These are phyloP conservation scores for Zea luxurians DNA, from an alignment of 176 grass and related monocot genomes.

Conservation along the genomic window DNA sequence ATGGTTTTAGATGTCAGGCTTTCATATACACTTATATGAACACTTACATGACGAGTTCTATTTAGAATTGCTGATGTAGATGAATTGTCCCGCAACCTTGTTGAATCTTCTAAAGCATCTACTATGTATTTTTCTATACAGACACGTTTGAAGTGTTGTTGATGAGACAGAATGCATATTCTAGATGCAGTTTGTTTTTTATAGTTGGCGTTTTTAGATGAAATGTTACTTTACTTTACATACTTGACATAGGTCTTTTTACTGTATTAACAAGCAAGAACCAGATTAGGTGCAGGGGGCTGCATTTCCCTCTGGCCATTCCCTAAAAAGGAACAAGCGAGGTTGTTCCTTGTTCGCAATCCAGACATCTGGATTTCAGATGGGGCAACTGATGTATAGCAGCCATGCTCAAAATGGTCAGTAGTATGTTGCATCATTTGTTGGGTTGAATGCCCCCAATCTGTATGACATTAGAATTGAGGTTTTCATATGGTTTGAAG, in stretches of 20 bases:
- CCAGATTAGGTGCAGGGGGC: neutral
- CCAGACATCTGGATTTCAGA: neutral
- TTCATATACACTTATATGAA: neutral
- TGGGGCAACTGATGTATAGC: neutral
- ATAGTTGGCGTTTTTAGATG: neutral
- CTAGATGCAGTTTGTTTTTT: neutral
- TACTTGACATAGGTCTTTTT: neutral
- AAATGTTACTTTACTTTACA: neutral
- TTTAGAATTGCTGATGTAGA: neutral
- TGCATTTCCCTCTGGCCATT: neutral
- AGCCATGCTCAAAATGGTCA: neutral
- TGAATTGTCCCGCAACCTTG: neutral
- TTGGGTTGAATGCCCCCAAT: neutral
- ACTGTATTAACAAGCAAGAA: slow-evolving; percentile 1
- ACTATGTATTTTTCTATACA: neutral
- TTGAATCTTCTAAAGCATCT: neutral
- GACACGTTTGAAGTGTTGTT: neutral
- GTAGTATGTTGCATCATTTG: neutral
- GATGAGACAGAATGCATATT: neutral
- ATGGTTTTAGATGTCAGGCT: neutral
- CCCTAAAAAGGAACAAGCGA: neutral
- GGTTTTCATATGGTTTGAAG: neutral
- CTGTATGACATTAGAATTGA: neutral
- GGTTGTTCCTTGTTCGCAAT: neutral
- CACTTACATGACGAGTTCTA: neutral